Percentiles rank a stretch among this genome's conserved stretches.
Conservation (phyloP, 371 early-diverging fungal genomes). For the Globomyces sp. region DNA sequence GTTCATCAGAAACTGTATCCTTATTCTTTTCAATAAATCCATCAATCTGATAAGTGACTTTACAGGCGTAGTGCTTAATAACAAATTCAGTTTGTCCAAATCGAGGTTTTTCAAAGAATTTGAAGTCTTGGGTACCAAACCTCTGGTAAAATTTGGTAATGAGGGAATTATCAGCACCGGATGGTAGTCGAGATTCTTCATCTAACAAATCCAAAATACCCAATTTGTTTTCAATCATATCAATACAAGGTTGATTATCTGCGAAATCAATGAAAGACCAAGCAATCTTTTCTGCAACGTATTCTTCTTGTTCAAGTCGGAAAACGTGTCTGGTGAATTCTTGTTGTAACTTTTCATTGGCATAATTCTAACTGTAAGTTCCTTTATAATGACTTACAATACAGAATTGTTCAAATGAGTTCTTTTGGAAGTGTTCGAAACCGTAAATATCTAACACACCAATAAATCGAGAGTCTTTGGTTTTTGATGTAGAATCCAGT, state of each 20-base stretch:
- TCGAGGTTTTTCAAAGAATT: conserved; percentile 87
- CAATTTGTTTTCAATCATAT: conserved; percentile 94
- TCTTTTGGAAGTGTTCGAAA: conserved; percentile 95
- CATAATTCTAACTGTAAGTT: conserved; percentile 53
- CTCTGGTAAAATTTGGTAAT: conserved; percentile 81
- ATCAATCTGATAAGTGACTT: conserved; percentile 77
- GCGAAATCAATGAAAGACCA: conserved; percentile 89
- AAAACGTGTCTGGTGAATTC: conserved; percentile 86
- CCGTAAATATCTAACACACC: conserved; percentile 98
- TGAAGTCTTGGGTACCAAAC: conserved; percentile 65
- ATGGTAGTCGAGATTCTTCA: conserved; percentile 92
- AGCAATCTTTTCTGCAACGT: conserved; percentile 87
- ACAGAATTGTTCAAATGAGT: conserved; percentile 99
- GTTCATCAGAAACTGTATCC: conserved; percentile 96
- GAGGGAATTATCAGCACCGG: conserved; percentile 80
- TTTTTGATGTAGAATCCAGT: conserved; percentile 37
- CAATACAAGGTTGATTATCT: conserved; percentile 99
- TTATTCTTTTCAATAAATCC: conserved; percentile 99
- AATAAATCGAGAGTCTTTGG: conserved; percentile 66
- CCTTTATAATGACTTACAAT: conserved; percentile 34
- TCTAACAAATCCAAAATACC: conserved; percentile 96
- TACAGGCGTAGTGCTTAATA: conserved; percentile 75
- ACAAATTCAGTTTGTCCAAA: conserved; percentile 69
- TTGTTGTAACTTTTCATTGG: conserved; percentile 78
- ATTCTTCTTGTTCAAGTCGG: conserved; percentile 98